Evolutionary conservation across 176 grass and related monocot genomes (phyloP), one percentile per base, ranked within the genome.

Genomic region (Raddia guianensis): DNA sequence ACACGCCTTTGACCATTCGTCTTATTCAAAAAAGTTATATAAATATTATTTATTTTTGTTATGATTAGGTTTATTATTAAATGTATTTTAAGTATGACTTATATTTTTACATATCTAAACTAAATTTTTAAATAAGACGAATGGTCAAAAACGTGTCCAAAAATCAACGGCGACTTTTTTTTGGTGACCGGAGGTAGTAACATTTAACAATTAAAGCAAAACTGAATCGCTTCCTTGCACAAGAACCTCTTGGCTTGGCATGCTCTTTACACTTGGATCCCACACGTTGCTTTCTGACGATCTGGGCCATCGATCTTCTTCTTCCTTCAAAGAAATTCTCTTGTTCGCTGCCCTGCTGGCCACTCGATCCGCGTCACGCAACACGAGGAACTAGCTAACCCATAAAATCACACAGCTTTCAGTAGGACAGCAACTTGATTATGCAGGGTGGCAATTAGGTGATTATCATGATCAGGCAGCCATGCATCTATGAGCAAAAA

Each of bases 281-380:
- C 42, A 68, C 63, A 65, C 77, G 13, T 34, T 45, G 56, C 50
- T 68, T 47, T 20, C 12, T 4, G 16, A 68, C 40, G 42, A 15
- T 21, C 54, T 81, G 55, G 37, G 37, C 37, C 37, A 40, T 40
- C 27, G 27, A 27, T 27, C 27, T 27, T 27, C 4, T 40, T 40
- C 37, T 62, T 53, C 49, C 54, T 50, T 10, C 43, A 47, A 61
- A 71, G 46, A 72, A 72, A 61, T 50, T 40, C 27, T 27, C 55
- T 16, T 49, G 3, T n/a, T 54, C 2, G 21, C 46, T 52, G 47
- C 27, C 27, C 27, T 3, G 60, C 27, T 50, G 44, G 33, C 55
- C 68, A 81, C 67, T 62, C 21, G 55, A 81, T 50, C 55, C 27
- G 55, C 55, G 9, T 61, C 79, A 62, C 10, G 67, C 79, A 72